Percentiles rank a stretch among this genome's conserved stretches.
Conservation (phyloP, 192 early-diverging fungal species). For the Endogone sp. region DNA sequence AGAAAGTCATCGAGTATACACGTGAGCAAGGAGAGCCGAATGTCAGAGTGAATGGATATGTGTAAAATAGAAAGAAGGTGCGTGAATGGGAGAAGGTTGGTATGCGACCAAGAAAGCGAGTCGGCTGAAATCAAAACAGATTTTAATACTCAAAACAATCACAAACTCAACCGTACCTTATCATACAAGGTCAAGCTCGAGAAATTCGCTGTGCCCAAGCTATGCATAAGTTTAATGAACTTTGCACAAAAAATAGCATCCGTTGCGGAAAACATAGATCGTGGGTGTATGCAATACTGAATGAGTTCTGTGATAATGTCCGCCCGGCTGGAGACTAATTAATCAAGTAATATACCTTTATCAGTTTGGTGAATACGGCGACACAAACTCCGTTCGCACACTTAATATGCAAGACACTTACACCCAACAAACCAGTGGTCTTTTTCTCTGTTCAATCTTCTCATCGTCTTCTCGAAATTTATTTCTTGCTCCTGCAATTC, state of each 20-base stretch:
- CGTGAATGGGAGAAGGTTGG: not conserved
- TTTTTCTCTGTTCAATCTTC: not conserved
- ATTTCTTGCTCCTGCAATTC: too few relatives aligned
- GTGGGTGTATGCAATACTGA: constrained; percentile 72
- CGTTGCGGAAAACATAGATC: constrained; percentile 54
- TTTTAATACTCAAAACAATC: not conserved
- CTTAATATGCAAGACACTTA: too few relatives aligned
- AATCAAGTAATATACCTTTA: constrained; percentile 40
- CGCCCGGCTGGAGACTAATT: constrained; percentile 26
- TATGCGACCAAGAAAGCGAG: not conserved
- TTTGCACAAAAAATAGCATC: constrained; percentile 77
- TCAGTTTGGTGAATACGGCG: too few relatives aligned
- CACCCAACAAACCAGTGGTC: not conserved
- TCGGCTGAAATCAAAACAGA: not conserved
- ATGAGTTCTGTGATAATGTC: constrained; percentile 45
- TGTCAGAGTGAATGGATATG: not conserved
- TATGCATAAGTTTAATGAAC: constrained; percentile 70
- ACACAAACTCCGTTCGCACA: too few relatives aligned
- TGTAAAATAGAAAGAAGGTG: too few relatives aligned
- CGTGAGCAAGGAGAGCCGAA: too few relatives aligned
- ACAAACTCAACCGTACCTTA: constrained; percentile 29
- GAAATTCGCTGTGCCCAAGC: constrained; percentile 62
- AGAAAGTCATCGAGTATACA: too few relatives aligned
- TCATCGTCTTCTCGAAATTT: too few relatives aligned
- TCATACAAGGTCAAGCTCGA: constrained; percentile 71